These are phyloP conservation scores for Thymus mandschuricus DNA, from an alignment of 257 asterid genomes.

Conservation along the genomic window DNA sequence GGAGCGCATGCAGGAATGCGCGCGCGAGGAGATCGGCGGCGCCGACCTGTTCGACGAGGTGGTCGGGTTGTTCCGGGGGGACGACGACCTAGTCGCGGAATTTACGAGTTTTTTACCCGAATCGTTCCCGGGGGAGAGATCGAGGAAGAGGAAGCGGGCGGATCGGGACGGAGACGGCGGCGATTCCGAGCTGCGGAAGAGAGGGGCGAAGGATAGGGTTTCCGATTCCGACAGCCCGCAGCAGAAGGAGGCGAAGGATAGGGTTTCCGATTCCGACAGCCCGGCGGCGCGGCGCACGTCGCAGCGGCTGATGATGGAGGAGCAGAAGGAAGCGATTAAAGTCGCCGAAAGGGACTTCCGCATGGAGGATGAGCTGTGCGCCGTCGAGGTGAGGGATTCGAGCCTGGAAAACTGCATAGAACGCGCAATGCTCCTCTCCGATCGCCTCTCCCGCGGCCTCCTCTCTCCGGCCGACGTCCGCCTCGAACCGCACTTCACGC, in stretches of 20 bases:
- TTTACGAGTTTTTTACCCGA: conserved; percentile 8
- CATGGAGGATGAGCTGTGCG: background rate
- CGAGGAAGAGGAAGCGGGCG: background rate
- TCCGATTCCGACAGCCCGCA: background rate
- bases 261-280: background rate
- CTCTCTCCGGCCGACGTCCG: background rate
- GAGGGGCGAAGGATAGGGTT: background rate
- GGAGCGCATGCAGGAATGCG: background rate
- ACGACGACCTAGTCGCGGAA: background rate
- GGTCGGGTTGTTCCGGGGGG: background rate
- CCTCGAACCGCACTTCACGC: background rate
- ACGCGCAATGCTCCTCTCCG: background rate
- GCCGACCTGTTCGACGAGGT: background rate
- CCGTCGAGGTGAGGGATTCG: background rate
- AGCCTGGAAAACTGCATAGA: background rate
- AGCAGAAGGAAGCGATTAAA: background rate
- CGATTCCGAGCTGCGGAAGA: background rate
- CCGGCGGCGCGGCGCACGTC: background rate
- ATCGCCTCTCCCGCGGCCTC: background rate
- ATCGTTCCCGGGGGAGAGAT: background rate
- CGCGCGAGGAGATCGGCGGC: background rate
- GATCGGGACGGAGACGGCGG: background rate
- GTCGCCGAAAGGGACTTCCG: background rate
- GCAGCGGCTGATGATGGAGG: background rate
- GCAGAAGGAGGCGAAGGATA: background rate